Conservation (phyloP, 108 stramenopile species). For the Nitzschia inconspicua region DNA sequence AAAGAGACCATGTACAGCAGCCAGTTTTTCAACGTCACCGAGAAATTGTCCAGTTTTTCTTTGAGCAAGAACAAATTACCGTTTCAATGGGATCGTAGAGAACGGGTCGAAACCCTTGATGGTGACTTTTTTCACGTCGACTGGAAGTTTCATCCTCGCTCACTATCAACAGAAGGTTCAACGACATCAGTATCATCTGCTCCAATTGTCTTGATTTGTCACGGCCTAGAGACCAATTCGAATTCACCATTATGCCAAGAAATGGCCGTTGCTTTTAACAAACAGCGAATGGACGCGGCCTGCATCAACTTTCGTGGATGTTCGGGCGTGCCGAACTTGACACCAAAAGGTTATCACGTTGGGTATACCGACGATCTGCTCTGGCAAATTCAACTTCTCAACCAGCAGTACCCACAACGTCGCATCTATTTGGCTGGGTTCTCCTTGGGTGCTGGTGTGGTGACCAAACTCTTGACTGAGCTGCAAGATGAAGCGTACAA, state of each 20-base stretch:
- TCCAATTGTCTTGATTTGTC: slow-evolving; percentile 56
- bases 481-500: slow-evolving; percentile 42
- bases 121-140: slow-evolving; percentile 81
- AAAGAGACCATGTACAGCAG: slow-evolving; percentile 20
- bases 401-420: background rate
- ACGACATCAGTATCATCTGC: too few relatives aligned
- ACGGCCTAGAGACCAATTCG: slow-evolving; percentile 77
- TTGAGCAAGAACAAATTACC: too few relatives aligned
- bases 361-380: slow-evolving; percentile 90
- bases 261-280: slow-evolving; percentile 48
- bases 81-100: slow-evolving; percentile 46
- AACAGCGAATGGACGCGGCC: slow-evolving; percentile 54
- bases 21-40: background rate
- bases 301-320: slow-evolving; percentile 91
- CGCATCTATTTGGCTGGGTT: slow-evolving; percentile 79
- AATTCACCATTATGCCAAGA: slow-evolving; percentile 49
- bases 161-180: background rate
- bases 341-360: slow-evolving; percentile 69
- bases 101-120: slow-evolving; percentile 43
- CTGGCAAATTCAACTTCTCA: slow-evolving; percentile 24
- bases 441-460: slow-evolving; percentile 89
- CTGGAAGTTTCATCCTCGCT: slow-evolving; percentile 49
- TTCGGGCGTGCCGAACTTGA: slow-evolving; percentile 32
- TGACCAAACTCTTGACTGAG: slow-evolving; percentile 77
- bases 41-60: background rate